Conservation (phyloP, 495 filamentous ascomycete genomes). For the Xylaria palmicola region DNA sequence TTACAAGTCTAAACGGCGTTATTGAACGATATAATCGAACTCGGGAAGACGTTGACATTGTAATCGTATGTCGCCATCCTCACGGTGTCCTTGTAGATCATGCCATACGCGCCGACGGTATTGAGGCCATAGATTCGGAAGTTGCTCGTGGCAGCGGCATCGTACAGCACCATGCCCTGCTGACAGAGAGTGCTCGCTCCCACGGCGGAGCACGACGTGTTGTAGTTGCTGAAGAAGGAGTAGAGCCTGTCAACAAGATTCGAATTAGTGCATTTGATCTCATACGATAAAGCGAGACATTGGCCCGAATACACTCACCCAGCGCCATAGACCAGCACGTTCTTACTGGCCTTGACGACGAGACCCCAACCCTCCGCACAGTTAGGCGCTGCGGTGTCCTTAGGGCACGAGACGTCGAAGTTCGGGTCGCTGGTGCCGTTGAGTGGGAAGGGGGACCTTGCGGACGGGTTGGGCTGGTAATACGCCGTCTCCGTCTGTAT, state of each 20-base stretch:
- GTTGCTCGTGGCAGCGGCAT: constrained; percentile 47
- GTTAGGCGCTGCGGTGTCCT: constrained; percentile 18
- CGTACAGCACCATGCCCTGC: constrained; percentile 53
- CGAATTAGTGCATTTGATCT: constrained; percentile 27
- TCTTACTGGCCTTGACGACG: constrained; percentile 49
- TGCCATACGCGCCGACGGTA: constrained; percentile 46
- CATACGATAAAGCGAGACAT: constrained; percentile 9
- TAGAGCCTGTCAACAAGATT: constrained; percentile 43
- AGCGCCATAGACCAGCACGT: constrained; percentile 63
- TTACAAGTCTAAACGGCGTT: constrained; percentile 4
- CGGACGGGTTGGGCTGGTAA: constrained; percentile 67
- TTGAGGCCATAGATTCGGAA: constrained; percentile 52
- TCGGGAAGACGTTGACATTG: constrained; percentile 56
- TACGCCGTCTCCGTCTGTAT: constrained; percentile 81
- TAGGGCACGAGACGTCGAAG: constrained; percentile 48
- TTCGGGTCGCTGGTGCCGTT: constrained; percentile 67
- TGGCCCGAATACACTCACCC: too few species aligned
- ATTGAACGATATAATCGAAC: constrained; percentile 52
- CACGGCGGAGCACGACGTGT: constrained; percentile 34
- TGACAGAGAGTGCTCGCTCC: constrained; percentile 57
- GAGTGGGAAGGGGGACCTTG: constrained; percentile 61
- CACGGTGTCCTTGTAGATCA: constrained; percentile 47
- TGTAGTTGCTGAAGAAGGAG: constrained; percentile 58
- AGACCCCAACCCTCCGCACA: constrained; percentile 57
- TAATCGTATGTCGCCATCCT: constrained; percentile 50